These are phyloP conservation scores for Suhomyces sp. DNA, from an alignment of 805 yeast species.

Conservation along the genomic window DNA sequence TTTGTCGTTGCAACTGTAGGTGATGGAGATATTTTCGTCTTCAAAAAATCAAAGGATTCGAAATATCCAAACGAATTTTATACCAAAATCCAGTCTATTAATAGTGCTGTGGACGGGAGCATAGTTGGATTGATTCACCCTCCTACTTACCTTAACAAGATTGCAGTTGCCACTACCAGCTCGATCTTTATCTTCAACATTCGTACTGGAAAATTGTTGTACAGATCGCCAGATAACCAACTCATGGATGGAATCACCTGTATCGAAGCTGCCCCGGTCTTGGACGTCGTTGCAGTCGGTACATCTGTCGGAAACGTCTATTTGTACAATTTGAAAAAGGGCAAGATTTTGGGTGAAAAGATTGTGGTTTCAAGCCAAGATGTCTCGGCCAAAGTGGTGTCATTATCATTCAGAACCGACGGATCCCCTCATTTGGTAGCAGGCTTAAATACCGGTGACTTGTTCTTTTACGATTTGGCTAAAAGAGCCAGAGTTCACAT, in stretches of 20 bases:
- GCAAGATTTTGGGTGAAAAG: slow-evolving; percentile 46
- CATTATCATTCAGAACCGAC: slow-evolving; percentile 88
- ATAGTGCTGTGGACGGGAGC: slow-evolving; percentile 62
- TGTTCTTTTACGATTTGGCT: slow-evolving; percentile 80
- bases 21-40: slow-evolving; percentile 48
- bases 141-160: slow-evolving; percentile 88
- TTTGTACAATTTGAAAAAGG: slow-evolving; percentile 67
- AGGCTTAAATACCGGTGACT: slow-evolving; percentile 76
- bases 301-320: slow-evolving; percentile 62
- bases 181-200: slow-evolving; percentile 66
- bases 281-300: slow-evolving; percentile 81
- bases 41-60: slow-evolving; percentile 44
- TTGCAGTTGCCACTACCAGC: slow-evolving; percentile 74
- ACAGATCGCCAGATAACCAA: slow-evolving; percentile 46
- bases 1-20: slow-evolving; percentile 56
- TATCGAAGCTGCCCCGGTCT: slow-evolving; percentile 81
- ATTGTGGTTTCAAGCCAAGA: slow-evolving; percentile 46
- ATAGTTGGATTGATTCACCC: slow-evolving; percentile 73
- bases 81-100: slow-evolving; percentile 53
- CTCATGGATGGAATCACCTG: slow-evolving; percentile 55
- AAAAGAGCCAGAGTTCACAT: slow-evolving; percentile 72
- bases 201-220: slow-evolving; percentile 71
- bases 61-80: slow-evolving; percentile 63
- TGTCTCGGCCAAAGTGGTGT: slow-evolving; percentile 42
- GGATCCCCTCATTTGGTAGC: slow-evolving; percentile 80